Evolutionary conservation across 2,329 filamentous ascomycete genomes (phyloP).

Genomic region (Colletotrichum filicis): DNA sequence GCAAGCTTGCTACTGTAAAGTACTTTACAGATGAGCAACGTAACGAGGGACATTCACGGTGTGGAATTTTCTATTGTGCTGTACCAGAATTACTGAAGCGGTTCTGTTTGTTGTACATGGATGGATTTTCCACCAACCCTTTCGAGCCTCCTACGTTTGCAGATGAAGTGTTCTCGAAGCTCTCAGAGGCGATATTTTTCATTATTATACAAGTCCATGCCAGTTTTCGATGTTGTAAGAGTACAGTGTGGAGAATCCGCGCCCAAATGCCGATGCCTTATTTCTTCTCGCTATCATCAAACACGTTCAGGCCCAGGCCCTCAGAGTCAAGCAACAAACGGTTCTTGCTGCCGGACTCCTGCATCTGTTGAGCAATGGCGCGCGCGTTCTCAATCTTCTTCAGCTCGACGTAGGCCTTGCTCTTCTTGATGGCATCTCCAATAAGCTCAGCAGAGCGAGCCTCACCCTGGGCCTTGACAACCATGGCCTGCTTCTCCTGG

Average conservation of each 20-base stretch:
- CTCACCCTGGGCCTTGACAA: slow-evolving; percentile 98
- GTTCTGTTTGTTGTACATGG: background rate
- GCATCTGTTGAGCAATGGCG: slow-evolving; percentile 86
- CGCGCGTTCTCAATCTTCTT: slow-evolving; percentile 98
- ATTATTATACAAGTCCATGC: slow-evolving; percentile 32
- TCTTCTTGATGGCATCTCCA: slow-evolving; percentile 99
- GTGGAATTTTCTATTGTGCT: background rate
- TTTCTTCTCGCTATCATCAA: slow-evolving; percentile 63
- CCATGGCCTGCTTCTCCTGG: slow-evolving; percentile 99
- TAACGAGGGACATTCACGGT: background rate
- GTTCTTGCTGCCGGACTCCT: slow-evolving; percentile 88
- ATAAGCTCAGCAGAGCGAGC: slow-evolving; percentile 97
- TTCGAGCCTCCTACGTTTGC: background rate
- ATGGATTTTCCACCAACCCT: background rate
- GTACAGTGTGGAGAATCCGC: slow-evolving; percentile 61
- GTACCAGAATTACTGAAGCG: background rate
- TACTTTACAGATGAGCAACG: background rate
- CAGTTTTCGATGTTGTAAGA: slow-evolving; percentile 12
- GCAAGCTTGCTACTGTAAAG: background rate
- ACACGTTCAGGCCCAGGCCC: slow-evolving; percentile 91
- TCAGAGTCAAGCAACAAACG: slow-evolving; percentile 93
- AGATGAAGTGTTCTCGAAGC: slow-evolving; percentile 5
- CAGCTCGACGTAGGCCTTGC: slow-evolving; percentile 93
- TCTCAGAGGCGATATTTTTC: slow-evolving; percentile 27
- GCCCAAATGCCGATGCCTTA: slow-evolving; percentile 41